A percentile compares a stretch with the other conserved stretches of the same genome.
These are phyloP conservation scores for Saccharum officinarum DNA, from an alignment of 176 grass and related monocot genomes.

Conservation along the genomic window DNA sequence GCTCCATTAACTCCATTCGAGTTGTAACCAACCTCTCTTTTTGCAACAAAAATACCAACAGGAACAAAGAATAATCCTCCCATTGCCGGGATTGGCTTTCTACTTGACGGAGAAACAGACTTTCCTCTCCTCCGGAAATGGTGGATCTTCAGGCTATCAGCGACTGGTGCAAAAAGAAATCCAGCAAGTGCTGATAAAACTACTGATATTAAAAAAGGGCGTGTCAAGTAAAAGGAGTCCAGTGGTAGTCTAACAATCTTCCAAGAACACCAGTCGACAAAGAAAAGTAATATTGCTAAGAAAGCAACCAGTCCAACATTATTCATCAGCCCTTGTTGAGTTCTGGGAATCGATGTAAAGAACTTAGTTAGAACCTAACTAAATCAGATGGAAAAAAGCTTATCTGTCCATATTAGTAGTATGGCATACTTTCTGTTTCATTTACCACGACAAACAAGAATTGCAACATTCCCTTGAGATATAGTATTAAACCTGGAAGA, in stretches of 20 bases:
- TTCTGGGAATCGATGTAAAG: slow-evolving; percentile 67
- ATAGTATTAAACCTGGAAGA: not conserved
- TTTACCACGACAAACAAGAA: not conserved
- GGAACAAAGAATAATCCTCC: slow-evolving; percentile 90
- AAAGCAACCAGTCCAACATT: slow-evolving; percentile 68
- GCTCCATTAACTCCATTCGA: slow-evolving; percentile 63
- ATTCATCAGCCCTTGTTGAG: slow-evolving; percentile 71
- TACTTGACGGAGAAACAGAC: slow-evolving; percentile 49
- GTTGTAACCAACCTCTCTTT: slow-evolving; percentile 50
- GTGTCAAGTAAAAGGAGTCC: slow-evolving; percentile 81
- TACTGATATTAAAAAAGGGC: slow-evolving; percentile 80
- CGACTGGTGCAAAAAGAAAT: slow-evolving; percentile 75
- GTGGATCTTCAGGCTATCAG: slow-evolving; percentile 77
- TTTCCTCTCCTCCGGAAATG: slow-evolving; percentile 67
- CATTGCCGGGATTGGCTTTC: slow-evolving; percentile 76
- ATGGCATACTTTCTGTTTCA: not conserved
- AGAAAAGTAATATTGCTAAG: slow-evolving; percentile 70
- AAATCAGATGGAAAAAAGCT: slow-evolving; percentile 16
- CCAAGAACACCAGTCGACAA: slow-evolving; percentile 96
- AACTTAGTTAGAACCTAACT: slow-evolving; percentile 52
- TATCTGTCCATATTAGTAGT: slow-evolving; percentile 9
- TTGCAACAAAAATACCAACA: slow-evolving; percentile 76
- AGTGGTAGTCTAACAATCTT: slow-evolving; percentile 89
- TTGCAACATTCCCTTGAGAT: not conserved
- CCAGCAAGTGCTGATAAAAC: slow-evolving; percentile 77